These are phyloP conservation scores for Neurospora sp. DNA, from an alignment of 495 filamentous ascomycete species.

Conservation along the genomic window DNA sequence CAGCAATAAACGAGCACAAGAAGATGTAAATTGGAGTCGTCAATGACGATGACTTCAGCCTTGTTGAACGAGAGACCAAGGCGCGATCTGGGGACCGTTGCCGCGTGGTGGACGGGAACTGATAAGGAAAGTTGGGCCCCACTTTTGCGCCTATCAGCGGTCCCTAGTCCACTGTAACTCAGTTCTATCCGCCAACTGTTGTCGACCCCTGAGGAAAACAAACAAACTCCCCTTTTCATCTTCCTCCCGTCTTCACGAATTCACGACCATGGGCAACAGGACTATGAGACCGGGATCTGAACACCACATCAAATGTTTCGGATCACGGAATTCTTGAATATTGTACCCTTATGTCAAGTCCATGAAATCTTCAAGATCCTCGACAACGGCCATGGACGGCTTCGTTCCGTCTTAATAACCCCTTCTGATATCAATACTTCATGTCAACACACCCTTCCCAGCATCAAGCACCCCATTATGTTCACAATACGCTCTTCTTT, in stretches of 20 bases:
- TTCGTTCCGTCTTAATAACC: neutral
- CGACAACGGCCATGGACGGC: neutral
- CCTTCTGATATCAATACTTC: neutral
- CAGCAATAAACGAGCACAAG: neutral
- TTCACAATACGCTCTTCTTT: conserved; percentile 48
- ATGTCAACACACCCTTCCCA: conserved; percentile 48
- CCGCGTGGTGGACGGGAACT: neutral
- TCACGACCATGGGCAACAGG: neutral
- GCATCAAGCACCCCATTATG: conserved; percentile 74
- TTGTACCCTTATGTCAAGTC: neutral
- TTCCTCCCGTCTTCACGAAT: neutral
- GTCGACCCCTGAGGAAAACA: neutral
- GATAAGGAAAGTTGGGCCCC: neutral
- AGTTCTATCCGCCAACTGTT: neutral
- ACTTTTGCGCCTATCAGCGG: neutral
- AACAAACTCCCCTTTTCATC: neutral
- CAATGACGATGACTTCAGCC: neutral
- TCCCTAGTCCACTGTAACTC: neutral
- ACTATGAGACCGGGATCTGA: neutral
- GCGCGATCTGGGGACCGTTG: neutral
- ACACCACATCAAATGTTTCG: neutral
- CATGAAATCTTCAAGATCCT: neutral
- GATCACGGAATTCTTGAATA: neutral
- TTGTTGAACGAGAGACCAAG: neutral
- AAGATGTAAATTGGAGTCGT: neutral